phyloP scores from a whole-genome alignment of 257 asterid genomes.

The Rehmannia glutinosa region DNA sequence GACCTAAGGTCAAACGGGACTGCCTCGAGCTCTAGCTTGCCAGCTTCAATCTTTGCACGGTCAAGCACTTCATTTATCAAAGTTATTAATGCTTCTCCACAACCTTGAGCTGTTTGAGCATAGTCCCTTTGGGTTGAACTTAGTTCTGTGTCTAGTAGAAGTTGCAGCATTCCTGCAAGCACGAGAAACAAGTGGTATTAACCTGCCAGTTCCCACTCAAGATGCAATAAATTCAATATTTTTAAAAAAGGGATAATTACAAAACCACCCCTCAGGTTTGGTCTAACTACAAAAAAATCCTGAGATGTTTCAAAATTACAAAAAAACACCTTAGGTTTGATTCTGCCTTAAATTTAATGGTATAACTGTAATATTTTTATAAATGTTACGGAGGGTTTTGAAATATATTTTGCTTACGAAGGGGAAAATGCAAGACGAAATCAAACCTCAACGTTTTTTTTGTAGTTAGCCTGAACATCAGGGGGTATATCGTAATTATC shows the following conservation, averaged over 20 bases:
- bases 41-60: conserved; percentile 88
- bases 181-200: background rate
- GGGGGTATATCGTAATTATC: background rate
- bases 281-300: no score
- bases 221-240: background rate
- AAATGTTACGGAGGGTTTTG: no score
- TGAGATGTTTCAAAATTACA: no score
- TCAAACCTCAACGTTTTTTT: no score
- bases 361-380: no score
- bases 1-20: conserved; percentile 76
- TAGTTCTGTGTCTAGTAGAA: conserved; percentile 73
- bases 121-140: conserved; percentile 83
- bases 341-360: no score
- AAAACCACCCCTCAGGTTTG: no score
- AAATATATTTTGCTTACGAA: no score
- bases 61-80: conserved; percentile 94
- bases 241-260: background rate
- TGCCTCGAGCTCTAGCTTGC: conserved; percentile 78
- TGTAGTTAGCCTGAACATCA: background rate
- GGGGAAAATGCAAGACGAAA: no score
- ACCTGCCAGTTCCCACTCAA: background rate
- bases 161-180: conserved; percentile 78
- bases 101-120: conserved; percentile 93
- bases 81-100: conserved; percentile 80
- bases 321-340: no score